A percentile compares a stretch with the other conserved stretches of the same genome.
Evolutionary conservation across 192 early-diverging fungal species (phyloP).

Genomic region (Coemansia sp.): DNA sequence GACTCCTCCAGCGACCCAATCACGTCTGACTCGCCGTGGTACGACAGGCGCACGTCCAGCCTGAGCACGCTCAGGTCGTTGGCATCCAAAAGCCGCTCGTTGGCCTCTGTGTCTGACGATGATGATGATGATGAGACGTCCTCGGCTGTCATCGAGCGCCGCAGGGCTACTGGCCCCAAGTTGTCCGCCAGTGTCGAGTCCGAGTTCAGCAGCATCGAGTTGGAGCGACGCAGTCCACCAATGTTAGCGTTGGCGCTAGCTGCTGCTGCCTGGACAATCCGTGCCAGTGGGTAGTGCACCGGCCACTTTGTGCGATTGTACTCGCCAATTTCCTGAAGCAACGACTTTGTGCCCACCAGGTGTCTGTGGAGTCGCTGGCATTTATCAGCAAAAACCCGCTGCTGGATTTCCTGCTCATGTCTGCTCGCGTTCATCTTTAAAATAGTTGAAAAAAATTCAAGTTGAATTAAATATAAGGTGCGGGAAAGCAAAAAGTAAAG

Average conservation of each 20-base stretch:
- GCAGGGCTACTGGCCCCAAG: slow-evolving; percentile 17
- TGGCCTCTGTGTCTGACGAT: not conserved
- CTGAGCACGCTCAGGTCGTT: slow-evolving; percentile 61
- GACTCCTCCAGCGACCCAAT: slow-evolving; percentile 68
- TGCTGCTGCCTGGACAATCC: slow-evolving; percentile 20
- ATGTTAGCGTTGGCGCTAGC: not conserved
- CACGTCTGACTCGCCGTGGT: slow-evolving; percentile 63
- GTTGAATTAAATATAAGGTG: no score
- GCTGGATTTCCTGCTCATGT: slow-evolving; percentile 51
- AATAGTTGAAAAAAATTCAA: not conserved
- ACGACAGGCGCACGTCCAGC: slow-evolving; percentile 70
- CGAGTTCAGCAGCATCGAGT: slow-evolving; percentile 31
- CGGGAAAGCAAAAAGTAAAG: not conserved
- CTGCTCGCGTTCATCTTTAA: slow-evolving; percentile 15
- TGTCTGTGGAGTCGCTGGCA: slow-evolving; percentile 70
- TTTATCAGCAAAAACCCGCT: slow-evolving; percentile 76
- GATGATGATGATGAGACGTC: slow-evolving; percentile 4
- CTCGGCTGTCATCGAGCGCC: slow-evolving; percentile 36
- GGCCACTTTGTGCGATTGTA: slow-evolving; percentile 68
- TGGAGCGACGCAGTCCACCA: slow-evolving; percentile 29
- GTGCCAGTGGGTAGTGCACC: slow-evolving; percentile 66
- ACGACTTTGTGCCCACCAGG: slow-evolving; percentile 63
- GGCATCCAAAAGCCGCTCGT: slow-evolving; percentile 25
- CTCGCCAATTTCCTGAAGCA: slow-evolving; percentile 73
- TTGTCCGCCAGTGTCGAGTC: slow-evolving; percentile 14